A percentile compares a stretch with the other conserved stretches of the same genome.
Evolutionary conservation across 345 rosid genomes (phyloP).

Genomic region (Anastatica hierochuntica): DNA sequence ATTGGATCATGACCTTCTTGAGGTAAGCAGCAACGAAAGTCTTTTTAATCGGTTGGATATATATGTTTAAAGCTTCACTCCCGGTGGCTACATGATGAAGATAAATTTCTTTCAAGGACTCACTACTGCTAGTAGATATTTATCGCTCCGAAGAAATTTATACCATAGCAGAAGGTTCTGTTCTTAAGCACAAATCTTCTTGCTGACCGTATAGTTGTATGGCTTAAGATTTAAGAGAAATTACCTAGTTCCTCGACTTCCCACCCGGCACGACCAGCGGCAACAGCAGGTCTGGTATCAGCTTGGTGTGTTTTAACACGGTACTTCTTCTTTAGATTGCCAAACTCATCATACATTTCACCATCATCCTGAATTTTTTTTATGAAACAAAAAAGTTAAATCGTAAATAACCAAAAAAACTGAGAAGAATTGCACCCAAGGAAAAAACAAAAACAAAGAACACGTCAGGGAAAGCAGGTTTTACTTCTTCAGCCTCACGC

Average conservation of each 20-base stretch:
- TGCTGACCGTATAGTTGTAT: no score
- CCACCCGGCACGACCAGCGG: slow-evolving; percentile 99
- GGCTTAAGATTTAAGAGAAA: no score
- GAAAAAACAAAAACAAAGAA: neutral
- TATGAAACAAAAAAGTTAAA: slow-evolving; percentile 10
- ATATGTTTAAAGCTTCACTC: no score
- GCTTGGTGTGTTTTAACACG: slow-evolving; percentile 78
- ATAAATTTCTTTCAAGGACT: no score
- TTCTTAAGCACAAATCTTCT: no score
- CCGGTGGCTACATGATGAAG: no score
- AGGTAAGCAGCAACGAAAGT: neutral
- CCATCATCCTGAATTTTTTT: slow-evolving; percentile 84
- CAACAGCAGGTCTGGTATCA: slow-evolving; percentile 51
- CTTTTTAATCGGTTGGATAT: neutral
- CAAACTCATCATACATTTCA: slow-evolving; percentile 97
- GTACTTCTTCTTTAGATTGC: slow-evolving; percentile 91
- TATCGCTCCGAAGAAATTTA: no score
- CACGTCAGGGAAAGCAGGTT: slow-evolving; percentile 10
- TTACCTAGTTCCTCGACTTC: slow-evolving; percentile 88
- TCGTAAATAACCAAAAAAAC: neutral
- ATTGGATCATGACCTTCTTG: neutral
- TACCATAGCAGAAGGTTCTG: no score
- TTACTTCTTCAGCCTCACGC: slow-evolving; percentile 89
- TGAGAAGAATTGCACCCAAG: neutral
- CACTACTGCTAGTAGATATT: no score